These are phyloP conservation scores for Cardamine occulta DNA, from an alignment of 345 rosid genomes.

Conservation along the genomic window DNA sequence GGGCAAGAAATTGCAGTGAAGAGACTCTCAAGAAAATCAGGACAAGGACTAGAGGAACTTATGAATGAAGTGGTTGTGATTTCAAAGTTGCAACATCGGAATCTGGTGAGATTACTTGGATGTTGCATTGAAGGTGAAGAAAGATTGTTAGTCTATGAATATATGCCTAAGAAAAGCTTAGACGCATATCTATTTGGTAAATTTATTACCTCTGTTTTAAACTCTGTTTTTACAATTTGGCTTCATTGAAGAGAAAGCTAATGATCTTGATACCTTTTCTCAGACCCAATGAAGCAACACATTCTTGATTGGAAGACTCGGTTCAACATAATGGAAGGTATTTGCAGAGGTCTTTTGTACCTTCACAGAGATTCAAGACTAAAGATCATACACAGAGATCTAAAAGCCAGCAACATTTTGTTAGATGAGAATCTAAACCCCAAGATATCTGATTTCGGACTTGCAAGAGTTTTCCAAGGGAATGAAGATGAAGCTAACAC, in stretches of 20 bases:
- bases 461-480: constrained; percentile 48
- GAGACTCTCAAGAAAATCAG: constrained; percentile 57
- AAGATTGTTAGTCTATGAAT: constrained; percentile 62
- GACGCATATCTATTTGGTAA: constrained; percentile 52
- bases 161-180: constrained; percentile 50
- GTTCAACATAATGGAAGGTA: constrained; percentile 53
- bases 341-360: constrained; percentile 53
- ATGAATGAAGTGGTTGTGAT: constrained; percentile 63
- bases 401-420: constrained; percentile 55
- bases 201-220: constrained; percentile 19
- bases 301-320: constrained; percentile 50
- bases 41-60: constrained; percentile 67
- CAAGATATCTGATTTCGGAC: constrained; percentile 56
- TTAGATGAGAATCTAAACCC: constrained; percentile 57
- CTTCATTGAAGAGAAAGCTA: neutral
- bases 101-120: constrained; percentile 64
- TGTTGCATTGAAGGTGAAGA: constrained; percentile 67
- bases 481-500: constrained; percentile 54
- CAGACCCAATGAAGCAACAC: constrained; percentile 41
- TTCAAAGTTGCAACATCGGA: constrained; percentile 66
- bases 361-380: constrained; percentile 62
- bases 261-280: neutral
- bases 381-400: constrained; percentile 56
- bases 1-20: constrained; percentile 65
- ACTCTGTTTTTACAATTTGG: neutral